Conservation (phyloP, 148 eudicot genomes). For the Agrostemma githago region DNA sequence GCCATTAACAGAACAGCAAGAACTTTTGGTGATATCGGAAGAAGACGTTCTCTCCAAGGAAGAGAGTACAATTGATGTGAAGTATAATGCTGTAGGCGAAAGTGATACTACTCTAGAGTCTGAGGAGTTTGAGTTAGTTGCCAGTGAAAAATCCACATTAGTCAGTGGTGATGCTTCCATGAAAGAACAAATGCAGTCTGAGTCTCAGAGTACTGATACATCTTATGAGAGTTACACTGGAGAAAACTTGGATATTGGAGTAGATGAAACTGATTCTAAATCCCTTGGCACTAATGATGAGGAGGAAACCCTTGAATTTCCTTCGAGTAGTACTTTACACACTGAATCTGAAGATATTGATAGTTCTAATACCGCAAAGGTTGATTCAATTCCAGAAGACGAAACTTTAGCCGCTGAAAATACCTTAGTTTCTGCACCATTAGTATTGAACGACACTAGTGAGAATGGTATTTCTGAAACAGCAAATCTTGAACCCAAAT, state of each 20-base stretch:
- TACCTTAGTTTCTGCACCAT: constrained; percentile 20
- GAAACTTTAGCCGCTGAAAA: constrained; percentile 21
- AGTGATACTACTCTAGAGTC: constrained; percentile 22
- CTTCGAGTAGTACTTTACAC: constrained; percentile 19
- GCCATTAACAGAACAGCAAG: constrained; percentile 60
- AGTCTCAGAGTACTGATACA: constrained; percentile 32
- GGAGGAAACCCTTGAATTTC: constrained; percentile 12
- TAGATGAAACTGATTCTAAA: constrained; percentile 29
- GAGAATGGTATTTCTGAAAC: constrained; percentile 24
- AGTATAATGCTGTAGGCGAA: constrained; percentile 25
- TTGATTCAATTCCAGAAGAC: constrained; percentile 31
- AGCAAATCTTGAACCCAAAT: constrained; percentile 31
- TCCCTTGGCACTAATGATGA: constrained; percentile 13
- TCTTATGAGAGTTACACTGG: constrained; percentile 31
- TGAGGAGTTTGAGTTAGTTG: constrained; percentile 25
- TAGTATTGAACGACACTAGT: constrained; percentile 25
- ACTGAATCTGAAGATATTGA: constrained; percentile 25
- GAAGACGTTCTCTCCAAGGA: constrained; percentile 34
- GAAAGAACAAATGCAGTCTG: constrained; percentile 34
- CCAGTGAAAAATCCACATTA: constrained; percentile 25
- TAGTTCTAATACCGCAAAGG: constrained; percentile 25
- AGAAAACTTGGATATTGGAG: constrained; percentile 25
- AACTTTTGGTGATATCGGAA: constrained; percentile 41
- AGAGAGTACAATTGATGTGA: constrained; percentile 33
- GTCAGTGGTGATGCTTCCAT: constrained; percentile 21